Evolutionary conservation across 2,329 filamentous ascomycete genomes (phyloP).

Genomic region (Ascochyta clinopodiicola): DNA sequence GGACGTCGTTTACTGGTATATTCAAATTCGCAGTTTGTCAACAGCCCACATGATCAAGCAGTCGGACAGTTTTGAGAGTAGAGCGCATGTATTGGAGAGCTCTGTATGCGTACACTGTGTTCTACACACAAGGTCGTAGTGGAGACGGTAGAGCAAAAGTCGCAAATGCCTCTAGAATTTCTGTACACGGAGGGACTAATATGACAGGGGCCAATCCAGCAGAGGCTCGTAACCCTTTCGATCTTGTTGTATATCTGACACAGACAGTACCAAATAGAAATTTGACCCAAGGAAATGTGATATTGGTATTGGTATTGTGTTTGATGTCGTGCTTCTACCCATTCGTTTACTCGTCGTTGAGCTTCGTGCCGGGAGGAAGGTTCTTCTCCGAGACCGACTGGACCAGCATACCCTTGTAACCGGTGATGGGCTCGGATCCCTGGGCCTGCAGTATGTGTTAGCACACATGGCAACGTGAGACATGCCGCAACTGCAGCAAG

Average conservation of each 20-base stretch:
- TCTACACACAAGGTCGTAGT: slow-evolving; percentile 24
- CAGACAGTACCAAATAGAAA: slow-evolving; percentile 46
- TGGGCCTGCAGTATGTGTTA: slow-evolving; percentile 38
- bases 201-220: slow-evolving; percentile 40
- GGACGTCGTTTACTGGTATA: neutral
- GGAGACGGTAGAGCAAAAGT: slow-evolving; percentile 26
- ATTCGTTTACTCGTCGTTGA: slow-evolving; percentile 43
- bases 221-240: slow-evolving; percentile 33
- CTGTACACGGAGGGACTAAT: slow-evolving; percentile 49
- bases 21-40: neutral
- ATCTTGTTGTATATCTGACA: slow-evolving; percentile 41
- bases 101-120: slow-evolving; percentile 30
- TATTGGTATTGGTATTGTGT: slow-evolving; percentile 41
- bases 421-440: slow-evolving; percentile 49
- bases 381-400: slow-evolving; percentile 48
- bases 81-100: slow-evolving; percentile 30
- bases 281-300: slow-evolving; percentile 46
- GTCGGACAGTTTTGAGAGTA: slow-evolving; percentile 1
- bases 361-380: slow-evolving; percentile 31
- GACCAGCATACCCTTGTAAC: slow-evolving; percentile 50
- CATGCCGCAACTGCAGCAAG: neutral
- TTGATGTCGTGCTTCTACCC: slow-evolving; percentile 29
- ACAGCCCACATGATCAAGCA: slow-evolving; percentile 1
- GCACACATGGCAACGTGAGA: slow-evolving; percentile 9
- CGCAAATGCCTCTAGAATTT: slow-evolving; percentile 45